Evolutionary conservation across 2,329 filamentous ascomycete species (phyloP), one percentile per base, ranked within the genome.

Genomic region (Claviceps citrina): DNA sequence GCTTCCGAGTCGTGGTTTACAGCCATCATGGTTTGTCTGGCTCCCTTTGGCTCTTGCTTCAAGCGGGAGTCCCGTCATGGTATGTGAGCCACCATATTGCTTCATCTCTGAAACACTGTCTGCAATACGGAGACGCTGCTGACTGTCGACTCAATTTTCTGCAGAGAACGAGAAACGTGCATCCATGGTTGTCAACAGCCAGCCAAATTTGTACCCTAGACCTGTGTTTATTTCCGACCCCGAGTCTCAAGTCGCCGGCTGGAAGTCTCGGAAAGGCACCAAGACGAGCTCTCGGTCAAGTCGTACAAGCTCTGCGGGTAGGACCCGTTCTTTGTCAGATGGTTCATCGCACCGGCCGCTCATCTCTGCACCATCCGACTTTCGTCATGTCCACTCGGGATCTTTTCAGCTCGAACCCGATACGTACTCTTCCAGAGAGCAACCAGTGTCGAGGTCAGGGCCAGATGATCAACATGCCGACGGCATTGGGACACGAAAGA

Each of bases 281-380:
- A 43, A 40, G 28, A 49, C 49, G 39, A 50, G 48, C 35, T 48
- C 49, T 31, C 51, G 47, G 10, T 61, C 50, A 52, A 59, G 46
- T 60, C 63, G 49, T 44, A 61, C 57, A 45, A 60, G 57, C 48
- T 64, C 66, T 50, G 65, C 66, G 38, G 56, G 60, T 49, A 69
- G 62, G 55, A 68, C 60, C 51, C 60, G 62, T 40, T 57, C 68
- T 49, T 59, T 63, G 48, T 62, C 67, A 43, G 60, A 64, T 43
- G 57, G 61, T 39, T 58, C 63, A 32, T 59, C 66, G 51, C 70
- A 66, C 56, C 63, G 69, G 55, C 68, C 68, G 53, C 62, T 63
- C 44, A 78, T 79, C 49, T 76, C 73, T 31, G 63, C 63, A 16
- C 75, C 75, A 3, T 67, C 67, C 36, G 63, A 78, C 53, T 79